Base-by-base conservation (phyloP, 495 filamentous ascomycete species). In the Penicillium pancosmium region DNA sequence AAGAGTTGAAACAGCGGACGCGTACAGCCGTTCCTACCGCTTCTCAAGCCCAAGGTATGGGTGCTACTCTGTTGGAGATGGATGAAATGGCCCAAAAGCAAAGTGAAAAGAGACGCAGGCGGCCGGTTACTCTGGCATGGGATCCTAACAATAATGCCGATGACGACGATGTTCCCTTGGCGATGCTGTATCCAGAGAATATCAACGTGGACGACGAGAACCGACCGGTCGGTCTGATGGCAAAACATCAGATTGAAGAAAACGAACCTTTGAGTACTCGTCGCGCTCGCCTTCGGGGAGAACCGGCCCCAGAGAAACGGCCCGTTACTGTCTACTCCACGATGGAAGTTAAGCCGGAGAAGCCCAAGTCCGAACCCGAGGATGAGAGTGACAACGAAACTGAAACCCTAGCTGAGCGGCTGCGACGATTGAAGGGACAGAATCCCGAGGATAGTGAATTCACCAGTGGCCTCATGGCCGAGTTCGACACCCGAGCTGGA, bases 61-160 rank as follows among this genome's bases (percentile, higher is more conserved):
- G 52, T 18, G n/a, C 88, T n/a, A 98, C 95, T 0, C 80, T 98
- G 3, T 81, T 98, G 2, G 84, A 98, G 68, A 80, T 98, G 47
- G 93, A 98, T 63, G 90, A 91, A 5, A 92, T 97, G 25, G 91
- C 91, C 41, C 89, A 98, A 75, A 82, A 93, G 51, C 88, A 95
- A 67, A 89, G 88, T 66, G 86, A 89, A 48, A 77, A 88, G 33
- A 82, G 94, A 47, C 82, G 88, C 55, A 80, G 84, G 48, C 88
- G 90, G 67, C 87, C 86, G 44, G 85, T 95, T 2, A 87, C 89
- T 55, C 81, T 98, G 11, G 94, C 95, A 5, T 98, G 95, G 94
- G 92, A 97, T 70, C 86, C 88, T 56, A 84, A 85, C 7, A 71
- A 79, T 33, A 68, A 52, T n/a, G 79, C 73, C 9, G 84, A 86